Conservation (phyloP, 441 rosid genomes). For the Euphorbia celastroides region DNA sequence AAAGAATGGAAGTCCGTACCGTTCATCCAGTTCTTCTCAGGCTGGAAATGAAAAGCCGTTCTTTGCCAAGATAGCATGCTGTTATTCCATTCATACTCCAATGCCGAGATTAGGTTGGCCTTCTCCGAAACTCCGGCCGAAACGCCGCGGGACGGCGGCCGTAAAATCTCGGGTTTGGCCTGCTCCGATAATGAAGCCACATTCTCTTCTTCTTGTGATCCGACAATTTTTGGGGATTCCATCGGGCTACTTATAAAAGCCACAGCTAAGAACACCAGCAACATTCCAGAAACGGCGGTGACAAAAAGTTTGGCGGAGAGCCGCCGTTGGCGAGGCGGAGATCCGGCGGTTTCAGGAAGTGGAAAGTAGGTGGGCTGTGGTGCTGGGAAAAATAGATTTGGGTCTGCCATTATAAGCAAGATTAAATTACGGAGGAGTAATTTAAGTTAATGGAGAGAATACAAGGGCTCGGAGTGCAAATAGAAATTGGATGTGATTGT, state of each 20-base stretch:
- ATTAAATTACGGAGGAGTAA: neutral
- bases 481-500: neutral
- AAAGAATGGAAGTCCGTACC: conserved; percentile 35
- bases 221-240: neutral
- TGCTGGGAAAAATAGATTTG: conserved; percentile 17
- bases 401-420: conserved; percentile 16
- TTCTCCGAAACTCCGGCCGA: conserved; percentile 82
- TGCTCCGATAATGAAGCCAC: neutral
- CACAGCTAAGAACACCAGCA: conserved; percentile 31
- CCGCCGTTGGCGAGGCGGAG: conserved; percentile 14
- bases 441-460: neutral
- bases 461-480: neutral
- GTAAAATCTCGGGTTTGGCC: conserved; percentile 12
- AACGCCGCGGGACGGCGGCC: conserved; percentile 39
- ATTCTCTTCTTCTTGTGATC: neutral
- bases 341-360: conserved; percentile 6
- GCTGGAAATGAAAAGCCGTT: conserved; percentile 80
- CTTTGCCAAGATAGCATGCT: conserved; percentile 90
- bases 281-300: conserved; percentile 30
- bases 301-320: conserved; percentile 23
- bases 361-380: conserved; percentile 17
- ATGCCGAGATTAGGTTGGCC: conserved; percentile 26
- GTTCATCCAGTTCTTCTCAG: conserved; percentile 83
- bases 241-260: conserved; percentile 21
- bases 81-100: conserved; percentile 59